Conservation (phyloP, 192 early-diverging fungal species). For the Entomortierella beljakovae region DNA sequence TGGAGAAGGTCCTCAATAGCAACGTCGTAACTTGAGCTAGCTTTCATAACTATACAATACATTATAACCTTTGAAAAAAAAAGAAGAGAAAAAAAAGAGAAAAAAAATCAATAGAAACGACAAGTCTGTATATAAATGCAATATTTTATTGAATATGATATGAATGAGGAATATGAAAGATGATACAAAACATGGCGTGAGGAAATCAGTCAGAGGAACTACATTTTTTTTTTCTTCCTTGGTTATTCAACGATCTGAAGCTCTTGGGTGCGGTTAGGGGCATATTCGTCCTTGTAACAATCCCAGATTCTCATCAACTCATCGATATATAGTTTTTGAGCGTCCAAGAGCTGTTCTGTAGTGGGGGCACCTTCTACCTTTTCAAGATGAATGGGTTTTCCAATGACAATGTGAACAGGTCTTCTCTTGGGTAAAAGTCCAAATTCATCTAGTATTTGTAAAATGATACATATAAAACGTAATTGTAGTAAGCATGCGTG, state of each 20-base stretch:
- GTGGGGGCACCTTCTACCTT: constrained; percentile 66
- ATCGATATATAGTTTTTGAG: constrained; percentile 78
- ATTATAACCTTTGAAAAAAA: too few species aligned
- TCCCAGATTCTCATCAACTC: constrained; percentile 72
- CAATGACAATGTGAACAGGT: constrained; percentile 61
- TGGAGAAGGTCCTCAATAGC: constrained; percentile 61
- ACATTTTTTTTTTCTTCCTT: constrained; percentile 5
- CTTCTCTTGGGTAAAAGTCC: constrained; percentile 65
- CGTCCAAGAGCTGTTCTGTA: constrained; percentile 64
- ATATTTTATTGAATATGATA: too few species aligned
- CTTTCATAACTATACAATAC: too few species aligned
- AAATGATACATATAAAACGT: background rate
- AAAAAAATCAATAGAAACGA: too few species aligned
- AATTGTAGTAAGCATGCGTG: background rate
- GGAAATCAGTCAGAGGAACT: background rate
- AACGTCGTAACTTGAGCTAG: background rate
- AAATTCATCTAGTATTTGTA: constrained; percentile 56
- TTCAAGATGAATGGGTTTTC: constrained; percentile 71
- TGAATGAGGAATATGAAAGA: too few species aligned
- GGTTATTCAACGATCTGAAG: constrained; percentile 76
- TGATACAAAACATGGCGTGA: background rate
- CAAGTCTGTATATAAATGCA: too few species aligned
- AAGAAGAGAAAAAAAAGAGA: too few species aligned
- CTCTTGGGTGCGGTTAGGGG: constrained; percentile 70
- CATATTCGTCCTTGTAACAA: constrained; percentile 78